Base-by-base conservation (phyloP, 2,329 filamentous ascomycete species). In the Aureobasidium sp. region DNA sequence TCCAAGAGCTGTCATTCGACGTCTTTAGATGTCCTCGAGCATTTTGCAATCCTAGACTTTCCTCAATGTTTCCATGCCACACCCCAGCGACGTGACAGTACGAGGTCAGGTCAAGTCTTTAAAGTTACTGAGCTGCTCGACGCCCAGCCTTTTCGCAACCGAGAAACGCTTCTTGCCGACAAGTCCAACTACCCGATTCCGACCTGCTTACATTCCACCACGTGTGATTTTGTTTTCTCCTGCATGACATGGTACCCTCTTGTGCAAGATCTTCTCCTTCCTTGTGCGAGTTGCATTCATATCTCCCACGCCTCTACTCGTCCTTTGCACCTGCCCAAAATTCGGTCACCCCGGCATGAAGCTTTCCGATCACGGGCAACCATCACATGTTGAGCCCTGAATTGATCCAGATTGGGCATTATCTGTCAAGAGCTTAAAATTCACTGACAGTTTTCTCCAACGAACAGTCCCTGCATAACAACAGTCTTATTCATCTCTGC, bases 1-100 rank as follows among this genome's bases (percentile, higher is more conserved):
- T 49, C 35, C 33, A 29, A 49, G 33, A 59, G 56, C 40, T 49
- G 56, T 48, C 54, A 47, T 58, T 35, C 54, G 54, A 33, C 54
- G 37, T 37, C 42, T 58, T 48, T 49, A 59, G 56, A 48, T 48
- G 56, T 49, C 24, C 24, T 59, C 56, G 44, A 49, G 33, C 56
- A 59, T 49, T 48, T 45, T 58, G 54, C 54, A 24, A 2, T 47
- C 40, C 47, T 31, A 37, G 14, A 39, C 29, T 5, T 17, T 47
- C 42, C 54, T 58, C 54, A 47, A 47, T 45, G 54, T 47, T 58
- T 59, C 56, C 39, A 59, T 59, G 56, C 56, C 56, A 49, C 56
- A 49, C 56, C 15, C 44, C 56, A 29, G 56, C 31, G 56, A 48
- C 35, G 33, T 49, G 56, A 40, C 29, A 48, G 56, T 14, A 45